Conservation (phyloP, 306 rosid species). For the Abrus precatorius region DNA sequence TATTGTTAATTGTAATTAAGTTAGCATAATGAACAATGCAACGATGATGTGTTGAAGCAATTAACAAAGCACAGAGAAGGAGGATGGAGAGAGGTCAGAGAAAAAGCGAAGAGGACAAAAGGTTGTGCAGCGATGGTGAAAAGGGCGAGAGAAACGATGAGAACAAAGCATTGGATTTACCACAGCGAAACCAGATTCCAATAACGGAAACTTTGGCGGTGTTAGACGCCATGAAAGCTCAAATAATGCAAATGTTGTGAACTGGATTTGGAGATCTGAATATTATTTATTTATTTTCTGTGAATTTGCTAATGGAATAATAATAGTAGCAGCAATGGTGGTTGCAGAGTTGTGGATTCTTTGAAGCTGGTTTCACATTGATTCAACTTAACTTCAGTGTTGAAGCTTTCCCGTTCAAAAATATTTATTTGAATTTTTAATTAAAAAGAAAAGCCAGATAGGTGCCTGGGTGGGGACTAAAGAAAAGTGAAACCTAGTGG, state of each 20-base stretch:
- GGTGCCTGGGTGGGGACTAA: not conserved
- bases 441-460: not conserved
- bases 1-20: too few species aligned
- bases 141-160: slow-evolving; percentile 54
- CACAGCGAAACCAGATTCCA: slow-evolving; percentile 39
- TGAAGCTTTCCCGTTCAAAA: not conserved
- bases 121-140: slow-evolving; percentile 33
- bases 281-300: too few species aligned
- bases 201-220: slow-evolving; percentile 43
- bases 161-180: slow-evolving; percentile 57
- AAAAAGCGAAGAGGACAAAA: slow-evolving; percentile 47
- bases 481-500: not conserved
- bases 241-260: not conserved
- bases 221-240: slow-evolving; percentile 44
- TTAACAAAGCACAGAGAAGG: not conserved
- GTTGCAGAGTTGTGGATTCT: slow-evolving; percentile 32
- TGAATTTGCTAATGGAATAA: not conserved
- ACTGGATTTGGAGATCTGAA: not conserved
- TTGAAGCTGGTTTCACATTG: not conserved
- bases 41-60: not conserved
- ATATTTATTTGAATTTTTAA: not conserved
- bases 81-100: slow-evolving; percentile 11
- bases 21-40: not conserved
- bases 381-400: not conserved
- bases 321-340: not conserved